phyloP scores from a whole-genome alignment of 2,329 filamentous ascomycete species.

The Nemania abortiva region DNA sequence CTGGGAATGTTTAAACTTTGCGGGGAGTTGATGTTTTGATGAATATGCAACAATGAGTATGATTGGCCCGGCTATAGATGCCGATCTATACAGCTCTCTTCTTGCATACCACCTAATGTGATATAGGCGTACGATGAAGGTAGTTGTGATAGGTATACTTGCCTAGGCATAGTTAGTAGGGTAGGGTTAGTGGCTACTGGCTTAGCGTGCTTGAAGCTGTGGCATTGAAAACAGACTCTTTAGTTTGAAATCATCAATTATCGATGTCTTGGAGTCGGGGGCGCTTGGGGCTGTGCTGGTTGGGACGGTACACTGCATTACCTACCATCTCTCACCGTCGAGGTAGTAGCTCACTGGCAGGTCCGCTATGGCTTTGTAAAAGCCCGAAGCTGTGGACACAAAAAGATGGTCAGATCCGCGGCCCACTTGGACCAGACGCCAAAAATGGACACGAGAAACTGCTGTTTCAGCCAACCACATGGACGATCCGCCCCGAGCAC shows the following conservation, averaged over 20 bases:
- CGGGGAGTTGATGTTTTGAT: background rate
- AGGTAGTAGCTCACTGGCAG: slow-evolving; percentile 19
- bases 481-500: slow-evolving; percentile 37
- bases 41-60: background rate
- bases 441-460: slow-evolving; percentile 61
- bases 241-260: slow-evolving; percentile 4
- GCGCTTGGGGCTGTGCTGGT: slow-evolving; percentile 30
- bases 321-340: slow-evolving; percentile 36
- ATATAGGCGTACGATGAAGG: background rate
- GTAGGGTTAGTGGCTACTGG: background rate
- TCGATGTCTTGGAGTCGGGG: slow-evolving; percentile 9
- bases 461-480: slow-evolving; percentile 57
- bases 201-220: background rate
- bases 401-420: slow-evolving; percentile 38
- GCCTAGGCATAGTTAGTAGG: background rate
- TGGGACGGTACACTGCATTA: slow-evolving; percentile 10
- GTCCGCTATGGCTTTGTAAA: background rate
- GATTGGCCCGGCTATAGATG: slow-evolving; percentile 8
- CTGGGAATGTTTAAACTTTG: background rate
- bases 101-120: background rate
- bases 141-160: background rate
- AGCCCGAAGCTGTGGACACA: slow-evolving; percentile 12
- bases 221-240: slow-evolving; percentile 9
- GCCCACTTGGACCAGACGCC: slow-evolving; percentile 48
- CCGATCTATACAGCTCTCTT: slow-evolving; percentile 7